Conservation (phyloP, 2,329 filamentous ascomycete species). For the Alternaria atra region DNA sequence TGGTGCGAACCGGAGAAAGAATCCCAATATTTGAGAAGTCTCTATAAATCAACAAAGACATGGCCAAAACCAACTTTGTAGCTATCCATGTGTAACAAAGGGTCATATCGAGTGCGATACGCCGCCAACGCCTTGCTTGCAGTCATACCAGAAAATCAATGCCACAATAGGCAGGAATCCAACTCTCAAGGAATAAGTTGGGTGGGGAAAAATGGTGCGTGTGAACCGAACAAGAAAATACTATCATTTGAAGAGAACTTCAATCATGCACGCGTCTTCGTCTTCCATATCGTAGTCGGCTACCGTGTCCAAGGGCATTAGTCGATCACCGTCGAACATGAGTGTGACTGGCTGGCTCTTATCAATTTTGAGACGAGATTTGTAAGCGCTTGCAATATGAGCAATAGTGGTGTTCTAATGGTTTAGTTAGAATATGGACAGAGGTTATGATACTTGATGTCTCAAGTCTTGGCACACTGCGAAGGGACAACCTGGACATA, state of each 20-base stretch:
- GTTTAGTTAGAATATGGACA: constrained; percentile 17
- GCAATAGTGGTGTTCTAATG: constrained; percentile 42
- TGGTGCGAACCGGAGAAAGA: constrained; percentile 36
- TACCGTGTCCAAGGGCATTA: constrained; percentile 45
- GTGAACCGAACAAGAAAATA: not conserved
- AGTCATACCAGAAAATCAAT: not conserved
- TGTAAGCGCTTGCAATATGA: constrained; percentile 43
- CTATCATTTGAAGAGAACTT: constrained; percentile 47
- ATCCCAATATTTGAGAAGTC: constrained; percentile 26
- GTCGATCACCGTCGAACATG: constrained; percentile 50
- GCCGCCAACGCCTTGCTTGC: constrained; percentile 16
- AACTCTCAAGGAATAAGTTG: not conserved
- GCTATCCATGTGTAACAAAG: not conserved
- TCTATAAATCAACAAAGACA: not conserved
- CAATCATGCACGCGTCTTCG: constrained; percentile 50
- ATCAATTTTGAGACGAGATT: constrained; percentile 30
- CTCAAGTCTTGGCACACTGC: not conserved
- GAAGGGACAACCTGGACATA: constrained; percentile 39
- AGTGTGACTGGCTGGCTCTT: constrained; percentile 43
- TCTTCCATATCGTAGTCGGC: constrained; percentile 49
- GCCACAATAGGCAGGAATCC: not conserved
- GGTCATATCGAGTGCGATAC: not conserved
- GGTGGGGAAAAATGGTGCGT: not conserved
- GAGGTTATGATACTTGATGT: not conserved
- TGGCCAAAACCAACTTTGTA: not conserved